Evolutionary conservation across 2,329 filamentous ascomycete species (phyloP).

Genomic region (Purpureocillium lavendulum): DNA sequence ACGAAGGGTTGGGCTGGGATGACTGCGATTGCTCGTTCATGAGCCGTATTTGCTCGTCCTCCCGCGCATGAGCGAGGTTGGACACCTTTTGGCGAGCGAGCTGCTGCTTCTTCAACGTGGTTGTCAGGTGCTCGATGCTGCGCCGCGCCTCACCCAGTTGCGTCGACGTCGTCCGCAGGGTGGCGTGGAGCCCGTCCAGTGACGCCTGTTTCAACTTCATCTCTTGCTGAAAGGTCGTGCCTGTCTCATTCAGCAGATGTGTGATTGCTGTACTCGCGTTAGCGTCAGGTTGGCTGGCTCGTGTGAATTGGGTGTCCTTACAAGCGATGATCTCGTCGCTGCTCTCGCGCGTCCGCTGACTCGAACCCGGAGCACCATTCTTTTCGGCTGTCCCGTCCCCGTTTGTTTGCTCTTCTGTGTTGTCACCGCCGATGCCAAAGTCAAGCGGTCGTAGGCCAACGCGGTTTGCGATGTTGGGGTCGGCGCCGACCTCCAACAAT

Average conservation of each 20-base stretch:
- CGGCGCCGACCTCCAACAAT: conserved; percentile 86
- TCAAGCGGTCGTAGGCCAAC: conserved; percentile 85
- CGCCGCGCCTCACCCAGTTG: conserved; percentile 71
- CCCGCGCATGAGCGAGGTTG: conserved; percentile 68
- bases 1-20: conserved; percentile 35
- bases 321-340: conserved; percentile 73
- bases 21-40: conserved; percentile 31
- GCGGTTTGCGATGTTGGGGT: conserved; percentile 84
- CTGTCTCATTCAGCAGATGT: conserved; percentile 70
- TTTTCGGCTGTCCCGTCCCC: conserved; percentile 34
- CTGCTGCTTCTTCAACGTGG: conserved; percentile 55
- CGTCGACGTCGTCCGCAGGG: conserved; percentile 71
- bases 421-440: conserved; percentile 78
- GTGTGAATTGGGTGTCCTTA: conserved; percentile 32
- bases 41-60: conserved; percentile 54
- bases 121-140: conserved; percentile 61
- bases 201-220: conserved; percentile 76
- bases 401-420: conserved; percentile 33
- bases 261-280: conserved; percentile 56
- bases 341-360: conserved; percentile 57
- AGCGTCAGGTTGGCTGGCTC: neutral
- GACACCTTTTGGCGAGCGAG: conserved; percentile 62
- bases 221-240: conserved; percentile 70
- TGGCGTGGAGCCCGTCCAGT: conserved; percentile 73
- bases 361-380: conserved; percentile 34